Evolutionary conservation across 2,329 filamentous ascomycete species (phyloP).

Genomic region (Claviceps fusiformis): DNA sequence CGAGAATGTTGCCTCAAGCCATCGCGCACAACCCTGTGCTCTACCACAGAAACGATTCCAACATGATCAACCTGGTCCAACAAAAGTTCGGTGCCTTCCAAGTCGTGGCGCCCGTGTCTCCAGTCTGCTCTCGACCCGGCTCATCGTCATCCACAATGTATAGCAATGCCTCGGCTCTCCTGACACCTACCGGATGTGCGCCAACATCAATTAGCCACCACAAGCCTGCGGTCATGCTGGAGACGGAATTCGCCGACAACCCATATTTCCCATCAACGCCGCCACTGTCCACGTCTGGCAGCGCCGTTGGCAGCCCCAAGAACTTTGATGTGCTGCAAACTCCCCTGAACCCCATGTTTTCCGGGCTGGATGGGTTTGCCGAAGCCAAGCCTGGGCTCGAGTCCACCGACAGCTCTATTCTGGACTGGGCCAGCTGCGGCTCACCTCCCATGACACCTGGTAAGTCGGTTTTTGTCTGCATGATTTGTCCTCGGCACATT

Average conservation of each 20-base stretch:
- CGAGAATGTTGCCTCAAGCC: constrained; percentile 42
- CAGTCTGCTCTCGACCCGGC: constrained; percentile 51
- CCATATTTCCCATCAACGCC: constrained; percentile 75
- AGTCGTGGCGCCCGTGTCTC: constrained; percentile 41
- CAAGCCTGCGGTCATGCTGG: constrained; percentile 66
- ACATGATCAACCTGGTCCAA: constrained; percentile 30
- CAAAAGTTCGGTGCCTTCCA: constrained; percentile 30
- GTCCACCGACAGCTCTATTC: constrained; percentile 57
- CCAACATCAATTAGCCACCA: constrained; percentile 47
- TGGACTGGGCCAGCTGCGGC: constrained; percentile 63
- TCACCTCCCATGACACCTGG: constrained; percentile 86
- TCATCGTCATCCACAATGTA: constrained; percentile 45
- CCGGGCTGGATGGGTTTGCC: constrained; percentile 51
- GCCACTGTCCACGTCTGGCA: constrained; percentile 72
- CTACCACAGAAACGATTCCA: constrained; percentile 73
- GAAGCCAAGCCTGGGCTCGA: constrained; percentile 59
- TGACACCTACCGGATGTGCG: constrained; percentile 67
- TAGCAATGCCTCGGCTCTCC: constrained; percentile 43
- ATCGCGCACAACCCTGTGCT: constrained; percentile 68
- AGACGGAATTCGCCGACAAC: constrained; percentile 59
- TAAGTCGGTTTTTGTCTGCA: constrained; percentile 36
- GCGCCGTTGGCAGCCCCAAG: constrained; percentile 74
- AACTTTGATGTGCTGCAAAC: constrained; percentile 66
- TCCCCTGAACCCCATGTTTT: constrained; percentile 70
- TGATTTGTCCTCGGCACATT: neutral